A percentile compares a stretch with the other conserved stretches of the same genome.
Evolutionary conservation across 2,329 filamentous ascomycete genomes (phyloP).

Genomic region (Colletotrichum incanum): DNA sequence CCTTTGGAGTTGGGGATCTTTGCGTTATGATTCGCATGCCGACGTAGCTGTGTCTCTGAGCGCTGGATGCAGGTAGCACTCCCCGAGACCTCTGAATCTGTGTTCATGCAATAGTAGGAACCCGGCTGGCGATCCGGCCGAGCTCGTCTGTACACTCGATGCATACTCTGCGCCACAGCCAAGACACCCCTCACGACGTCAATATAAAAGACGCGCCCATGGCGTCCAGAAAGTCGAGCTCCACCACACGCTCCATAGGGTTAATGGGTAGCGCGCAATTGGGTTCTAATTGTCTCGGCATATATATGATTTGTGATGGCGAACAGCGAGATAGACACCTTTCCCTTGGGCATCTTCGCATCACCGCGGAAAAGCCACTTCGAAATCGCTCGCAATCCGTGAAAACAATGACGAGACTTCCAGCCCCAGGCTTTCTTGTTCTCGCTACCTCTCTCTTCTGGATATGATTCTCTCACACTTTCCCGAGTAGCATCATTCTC

Average conservation of each 20-base stretch:
- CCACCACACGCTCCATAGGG: neutral
- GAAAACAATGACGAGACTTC: neutral
- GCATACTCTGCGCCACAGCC: neutral
- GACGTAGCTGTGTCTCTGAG: neutral
- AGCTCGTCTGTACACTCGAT: neutral
- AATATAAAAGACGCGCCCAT: constrained; percentile 8
- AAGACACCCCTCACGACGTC: neutral
- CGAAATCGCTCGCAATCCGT: neutral
- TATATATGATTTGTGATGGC: neutral
- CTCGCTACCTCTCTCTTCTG: neutral
- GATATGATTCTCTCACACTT: neutral
- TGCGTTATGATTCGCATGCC: too few relatives aligned
- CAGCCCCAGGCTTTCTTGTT: neutral
- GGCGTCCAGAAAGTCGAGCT: constrained; percentile 14
- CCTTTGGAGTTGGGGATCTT: too few relatives aligned
- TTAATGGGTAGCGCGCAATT: neutral
- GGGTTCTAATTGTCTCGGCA: neutral
- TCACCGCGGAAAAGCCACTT: neutral
- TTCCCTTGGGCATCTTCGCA: neutral
- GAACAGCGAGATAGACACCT: neutral
- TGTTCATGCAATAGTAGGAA: neutral
- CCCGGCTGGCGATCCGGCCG: constrained; percentile 12
- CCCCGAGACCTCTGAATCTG: neutral
- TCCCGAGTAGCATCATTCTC: neutral
- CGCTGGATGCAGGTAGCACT: neutral